Percentiles rank a stretch among this genome's conserved stretches.
Conservation (phyloP, 1,139 yeast species). For the Kodamaea plutei region DNA sequence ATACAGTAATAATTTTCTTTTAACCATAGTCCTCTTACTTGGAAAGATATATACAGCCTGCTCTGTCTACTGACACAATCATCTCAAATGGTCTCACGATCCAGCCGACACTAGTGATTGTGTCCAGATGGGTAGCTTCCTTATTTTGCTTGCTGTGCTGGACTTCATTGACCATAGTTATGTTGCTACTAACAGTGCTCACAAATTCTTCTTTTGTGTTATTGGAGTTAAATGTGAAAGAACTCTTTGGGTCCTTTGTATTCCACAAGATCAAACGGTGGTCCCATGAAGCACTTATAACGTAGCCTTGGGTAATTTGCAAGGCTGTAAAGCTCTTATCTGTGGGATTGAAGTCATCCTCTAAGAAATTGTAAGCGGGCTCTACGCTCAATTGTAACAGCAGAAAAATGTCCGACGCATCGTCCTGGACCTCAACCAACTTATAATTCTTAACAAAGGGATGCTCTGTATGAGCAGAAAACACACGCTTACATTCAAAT, state of each 20-base stretch:
- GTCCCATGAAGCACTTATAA: conserved; percentile 27
- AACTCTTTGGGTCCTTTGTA: conserved; percentile 20
- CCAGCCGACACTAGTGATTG: conserved; percentile 46
- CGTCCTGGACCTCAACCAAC: conserved; percentile 23
- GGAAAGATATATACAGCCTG: conserved; percentile 60
- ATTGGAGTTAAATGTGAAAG: conserved; percentile 19
- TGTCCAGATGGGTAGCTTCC: conserved; percentile 43
- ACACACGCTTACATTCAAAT: conserved; percentile 57
- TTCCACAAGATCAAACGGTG: conserved; percentile 34
- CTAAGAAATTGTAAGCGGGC: conserved; percentile 9
- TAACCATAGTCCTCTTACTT: too few species aligned
- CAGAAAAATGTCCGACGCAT: conserved; percentile 19
- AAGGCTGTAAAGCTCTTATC: conserved; percentile 16
- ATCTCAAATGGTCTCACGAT: conserved; percentile 52
- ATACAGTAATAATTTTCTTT: too few species aligned
- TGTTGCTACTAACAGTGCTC: not conserved
- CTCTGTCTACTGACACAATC: conserved; percentile 60
- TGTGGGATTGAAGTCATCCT: conserved; percentile 7
- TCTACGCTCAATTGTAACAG: conserved; percentile 10
- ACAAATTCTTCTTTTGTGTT: conserved; percentile 12
- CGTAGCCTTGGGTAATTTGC: conserved; percentile 11
- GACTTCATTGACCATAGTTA: conserved; percentile 11
- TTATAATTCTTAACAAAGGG: conserved; percentile 33
- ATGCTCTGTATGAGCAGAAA: conserved; percentile 29
- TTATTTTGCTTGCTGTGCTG: too few species aligned